Percentiles rank a stretch among this genome's conserved stretches.
These are phyloP conservation scores for Mentha longifolia DNA, from an alignment of 257 asterid genomes.

Conservation along the genomic window DNA sequence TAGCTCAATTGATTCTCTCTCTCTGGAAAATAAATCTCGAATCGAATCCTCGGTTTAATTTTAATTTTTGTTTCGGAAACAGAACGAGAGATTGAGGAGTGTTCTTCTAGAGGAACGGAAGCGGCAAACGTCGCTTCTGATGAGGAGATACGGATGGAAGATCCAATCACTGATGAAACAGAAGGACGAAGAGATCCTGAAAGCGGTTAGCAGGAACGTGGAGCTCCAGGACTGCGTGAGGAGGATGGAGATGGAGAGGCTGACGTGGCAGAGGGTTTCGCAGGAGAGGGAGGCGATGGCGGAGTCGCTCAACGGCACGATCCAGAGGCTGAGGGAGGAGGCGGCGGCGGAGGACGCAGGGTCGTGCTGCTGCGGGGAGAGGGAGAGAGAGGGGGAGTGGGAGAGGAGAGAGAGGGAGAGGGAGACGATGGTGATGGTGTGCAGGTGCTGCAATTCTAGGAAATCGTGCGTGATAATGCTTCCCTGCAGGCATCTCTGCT, in stretches of 20 bases:
- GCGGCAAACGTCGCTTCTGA: conserved; percentile 38
- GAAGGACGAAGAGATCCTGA: conserved; percentile 64
- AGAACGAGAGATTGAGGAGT: conserved; percentile 70
- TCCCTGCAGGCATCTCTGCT: conserved; percentile 83
- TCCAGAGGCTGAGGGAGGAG: conserved; percentile 56
- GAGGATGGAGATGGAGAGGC: conserved; percentile 56
- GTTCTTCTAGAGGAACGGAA: conserved; percentile 58
- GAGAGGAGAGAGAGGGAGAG: neutral
- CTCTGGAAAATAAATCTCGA: neutral
- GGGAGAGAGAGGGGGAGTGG: neutral
- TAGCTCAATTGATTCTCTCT: too few relatives aligned
- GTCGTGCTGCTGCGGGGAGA: conserved; percentile 50
- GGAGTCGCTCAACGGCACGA: conserved; percentile 50
- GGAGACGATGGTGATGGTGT: conserved; percentile 41
- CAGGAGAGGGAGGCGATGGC: conserved; percentile 56
- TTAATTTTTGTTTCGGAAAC: conserved; percentile 9
- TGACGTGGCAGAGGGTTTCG: conserved; percentile 62
- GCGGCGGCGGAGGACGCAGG: conserved; percentile 60
- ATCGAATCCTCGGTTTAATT: too few relatives aligned
- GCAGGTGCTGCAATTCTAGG: conserved; percentile 59
- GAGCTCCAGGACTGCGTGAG: conserved; percentile 54
- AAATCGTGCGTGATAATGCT: conserved; percentile 62
- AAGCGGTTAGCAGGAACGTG: conserved; percentile 41
- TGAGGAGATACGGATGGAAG: conserved; percentile 59
- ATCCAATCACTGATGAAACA: conserved; percentile 43